Percentiles rank a stretch among this genome's conserved stretches.
phyloP scores from a whole-genome alignment of 495 filamentous ascomycete genomes.

The Peziza echinospora region DNA sequence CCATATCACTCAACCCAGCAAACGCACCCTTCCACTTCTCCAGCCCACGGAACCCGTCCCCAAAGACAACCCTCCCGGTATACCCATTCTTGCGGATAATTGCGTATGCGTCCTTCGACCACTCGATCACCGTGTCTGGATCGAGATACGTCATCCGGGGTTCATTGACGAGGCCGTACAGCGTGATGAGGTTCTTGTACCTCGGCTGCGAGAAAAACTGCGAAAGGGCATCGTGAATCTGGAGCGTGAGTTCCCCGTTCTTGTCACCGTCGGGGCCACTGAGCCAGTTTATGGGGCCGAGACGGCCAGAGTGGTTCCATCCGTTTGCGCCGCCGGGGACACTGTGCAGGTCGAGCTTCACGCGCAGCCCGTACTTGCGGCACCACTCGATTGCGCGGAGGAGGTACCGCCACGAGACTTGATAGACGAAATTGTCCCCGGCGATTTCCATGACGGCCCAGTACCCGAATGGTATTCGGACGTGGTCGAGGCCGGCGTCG shows the following conservation, averaged over 20 bases:
- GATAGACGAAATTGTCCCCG: constrained; percentile 68
- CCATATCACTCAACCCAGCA: constrained; percentile 31
- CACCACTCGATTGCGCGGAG: constrained; percentile 81
- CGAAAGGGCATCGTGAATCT: constrained; percentile 57
- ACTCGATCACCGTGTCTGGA: constrained; percentile 37
- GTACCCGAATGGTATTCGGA: constrained; percentile 86
- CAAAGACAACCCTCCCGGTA: constrained; percentile 43
- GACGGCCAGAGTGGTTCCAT: constrained; percentile 69
- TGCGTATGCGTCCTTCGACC: constrained; percentile 42
- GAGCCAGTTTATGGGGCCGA: constrained; percentile 53
- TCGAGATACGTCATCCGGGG: constrained; percentile 53
- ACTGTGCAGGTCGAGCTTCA: constrained; percentile 86
- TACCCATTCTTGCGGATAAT: constrained; percentile 51
- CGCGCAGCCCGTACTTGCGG: constrained; percentile 75
- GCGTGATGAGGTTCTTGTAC: constrained; percentile 61
- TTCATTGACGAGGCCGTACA: constrained; percentile 78
- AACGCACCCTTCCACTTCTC: constrained; percentile 55
- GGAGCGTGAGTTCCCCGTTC: constrained; percentile 56
- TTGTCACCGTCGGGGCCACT: constrained; percentile 46
- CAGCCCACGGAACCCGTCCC: constrained; percentile 68
- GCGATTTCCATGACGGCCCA: constrained; percentile 80
- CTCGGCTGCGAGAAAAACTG: constrained; percentile 68
- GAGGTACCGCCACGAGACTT: constrained; percentile 84
- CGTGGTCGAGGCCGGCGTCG: constrained; percentile 81
- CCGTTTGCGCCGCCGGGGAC: constrained; percentile 72